Evolutionary conservation across 352 stramenopile species (phyloP), one percentile per base, ranked within the genome.

Genomic region (Pythium monospermum): DNA sequence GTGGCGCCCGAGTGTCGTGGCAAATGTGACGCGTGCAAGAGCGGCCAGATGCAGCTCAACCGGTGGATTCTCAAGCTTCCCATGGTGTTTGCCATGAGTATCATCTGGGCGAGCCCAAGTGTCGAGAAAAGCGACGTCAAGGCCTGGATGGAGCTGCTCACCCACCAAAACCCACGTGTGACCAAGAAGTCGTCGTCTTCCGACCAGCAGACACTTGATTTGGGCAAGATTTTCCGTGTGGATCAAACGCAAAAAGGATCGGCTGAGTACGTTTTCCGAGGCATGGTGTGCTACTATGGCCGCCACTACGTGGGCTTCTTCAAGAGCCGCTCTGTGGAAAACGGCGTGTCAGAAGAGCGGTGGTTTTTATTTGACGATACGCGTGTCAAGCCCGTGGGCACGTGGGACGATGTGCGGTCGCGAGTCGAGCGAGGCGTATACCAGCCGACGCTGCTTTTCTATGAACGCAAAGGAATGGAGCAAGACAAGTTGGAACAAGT

Each of bases 281-380:
- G 82, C 47, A 80, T 93, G 49, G 82, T 93, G 41, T 93, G 82
- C 40, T 93, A 93, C 64, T 93, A 93, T 40, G 83, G 83, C 27
- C 67, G 75, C 5, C 83, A 93, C 55, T 93, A 93, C 53, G 83
- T 93, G 6, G 81, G 83, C 15, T 93, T 93, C 56, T 93, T 93
- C 51, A 70, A 77, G 26, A 91, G 79, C 64, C 76, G 68, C 15
- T 81, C 73, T 38, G 41, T 79, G 10, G 68, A 78, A 39, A 62
- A 86, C 31, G 76, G 71, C 26, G 60, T 74, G 5, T 68, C 72
- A 12, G 31, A 66, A 2, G 76, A 91, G 47, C 60, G 64, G 2
- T 93, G 79, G 83, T 91, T 83, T 42, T 64, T 93, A 21, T 93
- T 93, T 68, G 83, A 93, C 55, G 83, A 93, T 55, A 89, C 78